phyloP scores from a whole-genome alignment of 169 alveolate genomes.

The Perkinsus olseni region DNA sequence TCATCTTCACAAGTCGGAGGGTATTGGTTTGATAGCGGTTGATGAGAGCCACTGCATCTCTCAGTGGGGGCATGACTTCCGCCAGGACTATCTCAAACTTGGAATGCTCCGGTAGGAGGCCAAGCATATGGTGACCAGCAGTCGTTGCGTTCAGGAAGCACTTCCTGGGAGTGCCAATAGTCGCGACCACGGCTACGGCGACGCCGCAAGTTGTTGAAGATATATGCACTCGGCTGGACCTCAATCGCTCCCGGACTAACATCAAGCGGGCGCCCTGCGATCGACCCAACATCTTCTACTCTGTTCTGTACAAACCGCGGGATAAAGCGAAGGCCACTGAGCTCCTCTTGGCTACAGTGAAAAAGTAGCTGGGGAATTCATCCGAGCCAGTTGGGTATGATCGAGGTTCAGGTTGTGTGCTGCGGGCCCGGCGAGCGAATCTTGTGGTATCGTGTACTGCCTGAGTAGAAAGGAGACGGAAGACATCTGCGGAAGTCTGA shows the following conservation, averaged over 20 bases:
- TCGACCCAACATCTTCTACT: neutral
- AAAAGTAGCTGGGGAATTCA: neutral
- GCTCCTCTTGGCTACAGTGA: neutral
- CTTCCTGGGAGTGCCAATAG: slow-evolving; percentile 83
- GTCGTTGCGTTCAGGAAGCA: slow-evolving; percentile 33
- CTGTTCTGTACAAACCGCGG: neutral
- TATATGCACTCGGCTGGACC: slow-evolving; percentile 16
- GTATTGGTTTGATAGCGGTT: slow-evolving; percentile 81
- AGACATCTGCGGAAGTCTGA: neutral
- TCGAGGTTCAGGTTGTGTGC: neutral
- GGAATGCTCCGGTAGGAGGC: slow-evolving; percentile 40
- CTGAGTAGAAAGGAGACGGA: neutral
- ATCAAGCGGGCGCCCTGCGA: neutral
- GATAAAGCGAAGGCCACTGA: neutral
- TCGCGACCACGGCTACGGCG: slow-evolving; percentile 97
- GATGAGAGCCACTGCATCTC: slow-evolving; percentile 98
- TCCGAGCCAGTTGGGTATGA: neutral
- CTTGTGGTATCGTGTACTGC: neutral
- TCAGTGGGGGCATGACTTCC: slow-evolving; percentile 96
- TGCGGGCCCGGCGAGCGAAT: neutral
- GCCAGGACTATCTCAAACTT: slow-evolving; percentile 80
- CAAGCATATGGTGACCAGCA: neutral
- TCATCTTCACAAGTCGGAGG: slow-evolving; percentile 47
- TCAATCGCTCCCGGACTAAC: neutral
- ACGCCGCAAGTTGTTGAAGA: slow-evolving; percentile 69